Evolutionary conservation across 257 asterid genomes (phyloP).

Genomic region (Fraxinus americana): DNA sequence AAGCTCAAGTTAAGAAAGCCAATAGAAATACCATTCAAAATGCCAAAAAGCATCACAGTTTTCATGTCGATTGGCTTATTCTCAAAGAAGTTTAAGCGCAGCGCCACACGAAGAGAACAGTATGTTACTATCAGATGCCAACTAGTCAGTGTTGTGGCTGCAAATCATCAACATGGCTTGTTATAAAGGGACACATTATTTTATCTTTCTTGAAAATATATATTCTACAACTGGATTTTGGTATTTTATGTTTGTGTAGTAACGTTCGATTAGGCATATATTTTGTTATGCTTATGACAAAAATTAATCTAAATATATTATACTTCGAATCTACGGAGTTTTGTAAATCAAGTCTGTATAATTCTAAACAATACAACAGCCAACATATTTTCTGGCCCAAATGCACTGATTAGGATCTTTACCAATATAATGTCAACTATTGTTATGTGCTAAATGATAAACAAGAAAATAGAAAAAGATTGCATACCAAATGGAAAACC

Average conservation of each 20-base stretch:
- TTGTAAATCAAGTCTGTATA: no score
- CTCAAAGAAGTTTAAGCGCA: slow-evolving; percentile 71
- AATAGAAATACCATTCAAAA: slow-evolving; percentile 80
- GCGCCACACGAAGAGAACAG: slow-evolving; percentile 79
- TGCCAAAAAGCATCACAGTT: slow-evolving; percentile 66
- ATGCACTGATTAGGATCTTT: no score
- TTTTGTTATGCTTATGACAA: not conserved
- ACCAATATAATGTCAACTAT: no score
- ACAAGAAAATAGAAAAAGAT: not conserved
- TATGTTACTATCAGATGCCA: slow-evolving; percentile 96
- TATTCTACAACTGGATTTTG: not conserved
- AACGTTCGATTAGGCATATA: not conserved
- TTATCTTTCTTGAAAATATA: not conserved
- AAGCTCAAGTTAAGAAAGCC: slow-evolving; percentile 89
- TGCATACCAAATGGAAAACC: slow-evolving; percentile 80
- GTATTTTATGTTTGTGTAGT: not conserved
- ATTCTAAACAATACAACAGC: no score
- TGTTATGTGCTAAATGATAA: no score
- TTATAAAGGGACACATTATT: not conserved
- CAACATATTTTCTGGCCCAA: no score
- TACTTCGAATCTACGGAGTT: no score
- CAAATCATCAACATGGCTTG: not conserved
- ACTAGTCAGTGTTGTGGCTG: slow-evolving; percentile 94
- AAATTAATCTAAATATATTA: not conserved
- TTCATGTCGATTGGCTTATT: slow-evolving; percentile 71